These are phyloP conservation scores for Multifurca ochricompacta DNA, from an alignment of 768 basidiomycete species.

Conservation along the genomic window DNA sequence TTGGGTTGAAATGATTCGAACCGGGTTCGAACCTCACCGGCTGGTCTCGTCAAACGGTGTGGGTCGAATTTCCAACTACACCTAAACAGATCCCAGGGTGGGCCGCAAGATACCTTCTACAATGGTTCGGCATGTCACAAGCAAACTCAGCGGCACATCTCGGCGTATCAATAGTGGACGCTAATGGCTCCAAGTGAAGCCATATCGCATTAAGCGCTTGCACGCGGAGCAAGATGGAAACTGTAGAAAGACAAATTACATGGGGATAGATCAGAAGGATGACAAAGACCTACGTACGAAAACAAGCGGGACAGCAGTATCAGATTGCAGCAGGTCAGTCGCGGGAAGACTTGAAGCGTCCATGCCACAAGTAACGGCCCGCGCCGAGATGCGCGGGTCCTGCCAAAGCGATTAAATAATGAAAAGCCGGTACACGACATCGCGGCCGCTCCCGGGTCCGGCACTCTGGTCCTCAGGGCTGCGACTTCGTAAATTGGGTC, in stretches of 20 bases:
- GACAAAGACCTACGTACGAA: not conserved
- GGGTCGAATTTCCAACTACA: slow-evolving; percentile 5
- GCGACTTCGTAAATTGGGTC: not conserved
- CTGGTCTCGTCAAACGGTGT: not conserved
- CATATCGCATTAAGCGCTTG: not conserved
- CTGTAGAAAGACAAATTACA: not conserved
- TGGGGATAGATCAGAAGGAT: slow-evolving; percentile 9
- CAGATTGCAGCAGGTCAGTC: not conserved
- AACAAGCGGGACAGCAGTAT: not conserved
- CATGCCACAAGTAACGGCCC: not conserved
- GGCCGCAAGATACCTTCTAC: slow-evolving; percentile 2
- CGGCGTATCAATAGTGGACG: not conserved
- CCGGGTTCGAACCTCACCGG: slow-evolving; percentile 9
- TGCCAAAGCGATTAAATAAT: not conserved
- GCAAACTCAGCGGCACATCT: not conserved
- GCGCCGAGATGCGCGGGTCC: not conserved
- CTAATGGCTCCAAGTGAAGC: not conserved
- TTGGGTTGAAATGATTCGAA: not conserved
- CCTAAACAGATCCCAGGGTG: slow-evolving; percentile 1
- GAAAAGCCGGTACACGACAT: not conserved
- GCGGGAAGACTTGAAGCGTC: not conserved
- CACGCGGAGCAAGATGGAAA: not conserved
- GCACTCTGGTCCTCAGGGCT: slow-evolving; percentile 4
- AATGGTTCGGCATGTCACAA: not conserved
- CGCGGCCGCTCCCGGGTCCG: not conserved